These are phyloP conservation scores for Buxus sempervirens DNA, from an alignment of 164 flowering plant species.

Conservation along the genomic window DNA sequence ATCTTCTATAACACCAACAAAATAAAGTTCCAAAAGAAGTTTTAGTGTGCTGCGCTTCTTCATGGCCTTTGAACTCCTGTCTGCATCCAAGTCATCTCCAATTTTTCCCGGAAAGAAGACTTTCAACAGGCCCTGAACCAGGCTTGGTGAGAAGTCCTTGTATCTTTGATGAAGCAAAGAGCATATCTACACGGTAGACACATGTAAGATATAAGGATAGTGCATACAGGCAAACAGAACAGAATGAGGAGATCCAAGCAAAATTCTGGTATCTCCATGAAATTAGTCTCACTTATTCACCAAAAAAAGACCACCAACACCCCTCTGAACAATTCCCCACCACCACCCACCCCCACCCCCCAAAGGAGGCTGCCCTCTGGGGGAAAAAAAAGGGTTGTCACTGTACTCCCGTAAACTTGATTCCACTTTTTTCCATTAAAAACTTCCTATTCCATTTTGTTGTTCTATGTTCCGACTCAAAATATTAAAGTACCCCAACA, in stretches of 20 bases:
- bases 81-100: conserved; percentile 73
- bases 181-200: conserved; percentile 54
- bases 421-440: no score
- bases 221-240: background rate
- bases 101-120: conserved; percentile 84
- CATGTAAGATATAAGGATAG: conserved; percentile 7
- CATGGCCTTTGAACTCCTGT: conserved; percentile 80
- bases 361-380: no score
- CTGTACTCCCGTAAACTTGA: no score
- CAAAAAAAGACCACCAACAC: no score
- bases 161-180: conserved; percentile 97
- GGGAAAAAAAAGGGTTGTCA: no score
- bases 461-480: no score
- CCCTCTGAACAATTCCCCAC: no score
- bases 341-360: no score
- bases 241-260: background rate
- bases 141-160: conserved; percentile 82
- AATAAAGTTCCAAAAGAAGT: conserved; percentile 85
- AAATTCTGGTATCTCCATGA: no score
- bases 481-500: no score
- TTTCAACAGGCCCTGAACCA: conserved; percentile 81
- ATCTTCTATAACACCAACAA: conserved; percentile 92
- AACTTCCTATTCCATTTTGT: no score
- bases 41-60: conserved; percentile 89
- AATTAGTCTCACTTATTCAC: no score